A percentile compares a stretch with the other conserved stretches of the same genome.
Conservation (phyloP, 2,329 filamentous ascomycete species). For the Penicillium verrucosum region DNA sequence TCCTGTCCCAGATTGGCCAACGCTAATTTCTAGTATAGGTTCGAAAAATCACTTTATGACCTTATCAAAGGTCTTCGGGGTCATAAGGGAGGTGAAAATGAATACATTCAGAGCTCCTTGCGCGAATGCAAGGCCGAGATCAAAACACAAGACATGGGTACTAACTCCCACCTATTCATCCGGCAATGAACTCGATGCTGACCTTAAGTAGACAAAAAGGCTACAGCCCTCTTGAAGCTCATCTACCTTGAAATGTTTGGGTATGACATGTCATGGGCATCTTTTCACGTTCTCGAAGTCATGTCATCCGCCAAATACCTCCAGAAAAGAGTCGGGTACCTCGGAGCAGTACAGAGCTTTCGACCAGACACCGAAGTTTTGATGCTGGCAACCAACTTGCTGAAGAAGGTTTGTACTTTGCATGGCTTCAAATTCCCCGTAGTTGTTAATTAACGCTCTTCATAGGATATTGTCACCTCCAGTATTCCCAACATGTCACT, state of each 20-base stretch:
- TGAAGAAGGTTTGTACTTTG: constrained; percentile 70
- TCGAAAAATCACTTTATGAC: constrained; percentile 98
- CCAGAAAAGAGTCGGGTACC: constrained; percentile 92
- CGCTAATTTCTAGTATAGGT: constrained; percentile 57
- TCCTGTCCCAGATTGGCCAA: not conserved
- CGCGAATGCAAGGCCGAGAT: constrained; percentile 96
- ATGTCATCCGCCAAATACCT: constrained; percentile 95
- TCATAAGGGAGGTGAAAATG: constrained; percentile 91
- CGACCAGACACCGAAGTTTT: constrained; percentile 92
- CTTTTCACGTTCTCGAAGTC: constrained; percentile 96
- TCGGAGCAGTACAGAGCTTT: constrained; percentile 94
- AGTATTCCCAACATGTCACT: constrained; percentile 75
- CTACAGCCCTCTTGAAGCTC: constrained; percentile 90
- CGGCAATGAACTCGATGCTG: constrained; percentile 3
- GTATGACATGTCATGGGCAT: constrained; percentile 99
- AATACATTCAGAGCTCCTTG: constrained; percentile 89
- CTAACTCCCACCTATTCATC: constrained; percentile 2
- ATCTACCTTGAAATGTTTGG: constrained; percentile 99
- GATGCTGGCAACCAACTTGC: constrained; percentile 92
- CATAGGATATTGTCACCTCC: constrained; percentile 59
- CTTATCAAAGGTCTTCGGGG: constrained; percentile 94
- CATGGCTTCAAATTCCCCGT: not conserved
- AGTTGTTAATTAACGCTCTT: constrained; percentile 19
- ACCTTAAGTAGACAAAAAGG: constrained; percentile 72
- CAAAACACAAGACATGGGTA: constrained; percentile 87